Evolutionary conservation across 2,329 filamentous ascomycete genomes (phyloP).

Genomic region (Zasmidium angulare): DNA sequence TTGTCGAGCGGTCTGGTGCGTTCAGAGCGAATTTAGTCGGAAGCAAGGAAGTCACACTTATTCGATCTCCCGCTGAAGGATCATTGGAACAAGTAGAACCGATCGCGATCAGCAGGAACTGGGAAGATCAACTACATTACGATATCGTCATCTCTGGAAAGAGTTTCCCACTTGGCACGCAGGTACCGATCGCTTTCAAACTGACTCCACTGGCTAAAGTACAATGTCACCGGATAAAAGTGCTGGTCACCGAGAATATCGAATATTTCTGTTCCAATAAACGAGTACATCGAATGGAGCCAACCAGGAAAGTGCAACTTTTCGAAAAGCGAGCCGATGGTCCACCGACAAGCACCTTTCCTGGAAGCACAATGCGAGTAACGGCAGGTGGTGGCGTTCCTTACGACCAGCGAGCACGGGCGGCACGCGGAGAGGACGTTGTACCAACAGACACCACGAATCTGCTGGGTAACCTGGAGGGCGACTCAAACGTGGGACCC

Average conservation of each 20-base stretch:
- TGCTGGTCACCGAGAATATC: constrained; percentile 84
- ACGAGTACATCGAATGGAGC: constrained; percentile 80
- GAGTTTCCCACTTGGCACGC: constrained; percentile 84
- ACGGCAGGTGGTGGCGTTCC: constrained; percentile 78
- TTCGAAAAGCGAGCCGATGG: constrained; percentile 87
- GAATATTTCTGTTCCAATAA: constrained; percentile 89
- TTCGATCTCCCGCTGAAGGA: constrained; percentile 81
- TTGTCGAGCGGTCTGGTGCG: constrained; percentile 80
- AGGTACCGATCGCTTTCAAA: constrained; percentile 91
- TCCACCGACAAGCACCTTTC: constrained; percentile 69
- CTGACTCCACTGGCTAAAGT: constrained; percentile 90
- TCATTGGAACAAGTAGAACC: constrained; percentile 89
- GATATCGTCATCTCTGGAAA: constrained; percentile 96
- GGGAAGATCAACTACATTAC: constrained; percentile 94
- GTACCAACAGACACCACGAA: constrained; percentile 61
- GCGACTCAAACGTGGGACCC: constrained; percentile 75
- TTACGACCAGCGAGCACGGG: constrained; percentile 58
- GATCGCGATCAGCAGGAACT: constrained; percentile 88
- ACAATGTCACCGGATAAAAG: constrained; percentile 87
- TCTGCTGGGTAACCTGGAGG: constrained; percentile 75
- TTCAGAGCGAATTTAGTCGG: constrained; percentile 88
- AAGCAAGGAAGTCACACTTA: constrained; percentile 76
- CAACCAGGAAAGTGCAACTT: constrained; percentile 77
- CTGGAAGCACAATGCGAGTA: constrained; percentile 73
- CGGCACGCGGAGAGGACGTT: constrained; percentile 57